Evolutionary conservation across 1,139 yeast species (phyloP).

Genomic region (Blastobotrys serpentis): DNA sequence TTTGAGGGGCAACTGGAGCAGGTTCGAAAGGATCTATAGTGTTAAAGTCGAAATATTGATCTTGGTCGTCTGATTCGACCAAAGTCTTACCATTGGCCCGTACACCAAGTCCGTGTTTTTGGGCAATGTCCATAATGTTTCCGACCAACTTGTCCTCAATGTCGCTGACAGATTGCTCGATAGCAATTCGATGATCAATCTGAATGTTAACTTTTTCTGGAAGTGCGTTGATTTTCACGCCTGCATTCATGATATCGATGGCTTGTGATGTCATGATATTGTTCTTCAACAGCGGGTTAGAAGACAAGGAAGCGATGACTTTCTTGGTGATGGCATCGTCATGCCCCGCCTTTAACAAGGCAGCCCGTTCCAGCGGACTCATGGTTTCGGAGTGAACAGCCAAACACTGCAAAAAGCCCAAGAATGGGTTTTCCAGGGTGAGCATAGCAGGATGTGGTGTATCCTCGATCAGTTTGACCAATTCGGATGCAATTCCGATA

Average conservation of each 20-base stretch:
- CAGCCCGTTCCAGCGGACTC: constrained; percentile 24
- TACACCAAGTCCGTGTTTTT: constrained; percentile 49
- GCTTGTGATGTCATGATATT: constrained; percentile 65
- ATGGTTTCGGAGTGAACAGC: constrained; percentile 27
- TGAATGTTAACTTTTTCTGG: constrained; percentile 63
- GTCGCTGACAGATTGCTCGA: constrained; percentile 48
- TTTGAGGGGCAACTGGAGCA: constrained; percentile 56
- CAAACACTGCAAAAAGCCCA: constrained; percentile 43
- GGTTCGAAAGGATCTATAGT: constrained; percentile 44
- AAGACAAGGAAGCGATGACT: constrained; percentile 21
- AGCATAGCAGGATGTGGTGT: constrained; percentile 49
- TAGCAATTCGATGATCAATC: constrained; percentile 59
- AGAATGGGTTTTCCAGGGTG: constrained; percentile 52
- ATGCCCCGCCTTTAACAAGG: constrained; percentile 22
- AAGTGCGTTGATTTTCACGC: constrained; percentile 67
- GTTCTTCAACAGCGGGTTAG: constrained; percentile 32
- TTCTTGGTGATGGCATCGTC: constrained; percentile 24
- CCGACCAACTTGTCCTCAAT: constrained; percentile 44
- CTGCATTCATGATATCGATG: constrained; percentile 66
- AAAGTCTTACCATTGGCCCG: constrained; percentile 37
- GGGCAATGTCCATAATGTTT: constrained; percentile 46
- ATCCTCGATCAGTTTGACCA: constrained; percentile 52
- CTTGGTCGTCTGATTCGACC: constrained; percentile 16
- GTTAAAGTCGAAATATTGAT: constrained; percentile 16
- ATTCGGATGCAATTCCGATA: constrained; percentile 62